Base-by-base conservation (phyloP, 164 flowering plant genomes). In the Santalum album region DNA sequence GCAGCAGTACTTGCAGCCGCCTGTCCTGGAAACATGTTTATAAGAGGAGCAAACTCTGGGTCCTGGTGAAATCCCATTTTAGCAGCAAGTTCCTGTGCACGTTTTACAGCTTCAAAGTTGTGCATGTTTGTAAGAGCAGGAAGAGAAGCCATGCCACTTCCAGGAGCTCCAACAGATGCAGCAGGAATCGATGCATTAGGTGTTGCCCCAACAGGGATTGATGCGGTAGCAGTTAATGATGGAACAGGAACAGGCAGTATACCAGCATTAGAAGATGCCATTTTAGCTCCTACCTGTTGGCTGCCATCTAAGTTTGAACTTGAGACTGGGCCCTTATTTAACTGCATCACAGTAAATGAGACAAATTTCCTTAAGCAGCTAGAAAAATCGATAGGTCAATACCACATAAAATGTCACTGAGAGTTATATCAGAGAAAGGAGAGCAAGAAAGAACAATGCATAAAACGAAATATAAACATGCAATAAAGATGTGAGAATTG, bases 41-140 rank as follows among this genome's bases (percentile, higher is more conserved):
- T 79, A n/a, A 86, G 78, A 59, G 96, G 90, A 67, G 81, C 90
- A 81, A 82, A 94, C 61, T 83, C 75, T 6, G 96, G 95, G 51
- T 94, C 99, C 71, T 90, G 96, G 25, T 80, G 78, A 63, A 94
- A 94, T 45, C 99, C 99, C 97, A 94, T 83, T 73, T 78, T 87
- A 40, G 97, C 97, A 65, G 97, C 99, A 60, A 94, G 88, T 55
- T 90, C 97, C 66, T 89, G 96, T 16, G 96, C 97, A 58, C 90
- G 77, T 56, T 85, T 90, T 46, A 94, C 97, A 61, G 96, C 97
- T 72, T 94, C 99, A 60, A 49, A 24, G 56, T 79, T 85, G 21
- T 84, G 81, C 18, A 72, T 49, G 24, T 60, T 51, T 35, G 76
- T 59, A 54, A 82, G 74, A 45, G 76, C 81, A 32, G 80, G 38